phyloP scores from a whole-genome alignment of 164 flowering plant species.

The Platanus orientalis region DNA sequence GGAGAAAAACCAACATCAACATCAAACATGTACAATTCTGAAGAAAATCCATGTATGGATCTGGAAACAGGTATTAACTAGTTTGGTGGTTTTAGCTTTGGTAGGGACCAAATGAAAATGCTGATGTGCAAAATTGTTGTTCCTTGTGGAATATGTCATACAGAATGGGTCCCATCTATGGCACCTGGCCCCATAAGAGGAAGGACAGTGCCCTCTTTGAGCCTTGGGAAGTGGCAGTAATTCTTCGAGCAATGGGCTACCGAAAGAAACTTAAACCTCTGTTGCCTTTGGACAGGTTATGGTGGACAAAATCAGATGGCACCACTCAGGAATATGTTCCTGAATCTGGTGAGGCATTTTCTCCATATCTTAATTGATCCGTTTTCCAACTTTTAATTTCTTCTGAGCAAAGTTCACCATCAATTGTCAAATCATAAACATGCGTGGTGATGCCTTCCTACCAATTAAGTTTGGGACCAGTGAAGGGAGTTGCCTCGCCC shows the following conservation, averaged over 20 bases:
- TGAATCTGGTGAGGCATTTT: constrained; percentile 80
- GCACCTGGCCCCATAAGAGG: constrained; percentile 95
- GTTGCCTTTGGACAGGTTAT: constrained; percentile 99
- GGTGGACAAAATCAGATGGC: constrained; percentile 99
- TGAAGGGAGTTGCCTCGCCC: no score
- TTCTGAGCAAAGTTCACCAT: neutral
- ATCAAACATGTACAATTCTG: no score
- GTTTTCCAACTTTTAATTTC: neutral
- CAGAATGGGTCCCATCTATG: constrained; percentile 99
- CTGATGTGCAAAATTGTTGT: neutral
- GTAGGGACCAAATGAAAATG: neutral
- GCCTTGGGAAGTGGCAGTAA: constrained; percentile 98
- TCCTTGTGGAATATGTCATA: constrained; percentile 18
- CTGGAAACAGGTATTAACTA: no score
- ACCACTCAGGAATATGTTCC: constrained; percentile 96
- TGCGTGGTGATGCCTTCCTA: no score
- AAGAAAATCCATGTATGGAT: no score
- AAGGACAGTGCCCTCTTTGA: constrained; percentile 98
- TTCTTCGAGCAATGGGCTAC: constrained; percentile 95
- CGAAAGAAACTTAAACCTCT: constrained; percentile 95
- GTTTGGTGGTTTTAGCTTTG: neutral
- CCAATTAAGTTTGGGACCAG: no score
- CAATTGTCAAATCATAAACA: no score
- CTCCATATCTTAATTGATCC: no score
- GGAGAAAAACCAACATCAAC: no score